Evolutionary conservation across 2,329 filamentous ascomycete genomes (phyloP), one percentile per base, ranked within the genome.

Genomic region (Didymellaceae sp.): DNA sequence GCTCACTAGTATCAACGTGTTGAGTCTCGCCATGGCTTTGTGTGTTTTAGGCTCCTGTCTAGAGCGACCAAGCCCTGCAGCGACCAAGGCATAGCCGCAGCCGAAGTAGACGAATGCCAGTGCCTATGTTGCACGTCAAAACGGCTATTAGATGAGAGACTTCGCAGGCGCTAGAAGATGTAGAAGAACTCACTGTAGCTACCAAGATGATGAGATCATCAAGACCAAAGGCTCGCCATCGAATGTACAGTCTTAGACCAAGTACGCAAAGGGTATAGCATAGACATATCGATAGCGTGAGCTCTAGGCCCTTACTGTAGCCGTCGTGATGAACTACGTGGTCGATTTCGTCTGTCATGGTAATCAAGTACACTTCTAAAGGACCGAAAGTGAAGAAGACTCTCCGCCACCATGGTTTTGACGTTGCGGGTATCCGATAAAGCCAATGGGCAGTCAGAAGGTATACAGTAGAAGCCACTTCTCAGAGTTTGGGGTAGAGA

Each of bases 191-290:
- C 22, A 55, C 55, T 18, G 44, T 42, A 1, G 55, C 45, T 6
- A 55, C n/a, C 6, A 38, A 17, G n/a, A 58, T 42, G 14, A 50
- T 20, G 2, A 52, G 18, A 32, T 58, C 55, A 14, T 58, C 55
- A 17, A 40, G 17, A 20, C 37, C 42, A 7, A 34, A 52, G 11
- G 20, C 30, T 11, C 33, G 43, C 55, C 52, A 55, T 31, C 55
- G 55, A 26, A 50, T 46, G 13, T 44, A 58, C 13, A 44, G 24
- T 30, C 52, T 52, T 13, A 58, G 42, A 18, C n/a, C 25, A 16
- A 45, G 37, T 21, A 55, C 40, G 43, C 55, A 55, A 31, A 55
- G 31, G 9, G 52, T 58, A 18, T 55, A 58, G 28, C 55, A 58
- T 16, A 53, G 13, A 37, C 55, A 58, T 3, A 55, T 35, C 5